A percentile compares a stretch with the other conserved stretches of the same genome.
Conservation (phyloP, 495 filamentous ascomycete species). For the Lasiosphaeris hirsuta region DNA sequence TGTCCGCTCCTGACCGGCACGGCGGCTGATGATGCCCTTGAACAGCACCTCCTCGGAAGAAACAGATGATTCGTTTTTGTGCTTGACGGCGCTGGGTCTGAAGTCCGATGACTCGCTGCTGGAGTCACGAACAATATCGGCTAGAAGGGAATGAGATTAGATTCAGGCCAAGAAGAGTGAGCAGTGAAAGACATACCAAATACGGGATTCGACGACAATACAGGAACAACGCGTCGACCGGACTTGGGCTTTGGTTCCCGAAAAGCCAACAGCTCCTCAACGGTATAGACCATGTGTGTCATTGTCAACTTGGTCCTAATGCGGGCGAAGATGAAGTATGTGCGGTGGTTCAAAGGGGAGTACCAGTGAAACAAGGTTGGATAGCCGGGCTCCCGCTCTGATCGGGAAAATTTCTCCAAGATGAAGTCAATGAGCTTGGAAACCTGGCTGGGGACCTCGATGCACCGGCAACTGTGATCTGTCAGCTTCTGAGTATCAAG, state of each 20-base stretch:
- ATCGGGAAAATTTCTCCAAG: neutral
- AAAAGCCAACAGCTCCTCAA: constrained; percentile 38
- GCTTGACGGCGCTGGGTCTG: constrained; percentile 18
- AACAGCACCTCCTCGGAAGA: constrained; percentile 29
- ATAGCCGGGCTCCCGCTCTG: neutral
- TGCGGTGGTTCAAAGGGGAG: constrained; percentile 20
- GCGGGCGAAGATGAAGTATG: constrained; percentile 34
- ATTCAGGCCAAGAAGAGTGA: neutral
- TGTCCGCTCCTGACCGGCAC: constrained; percentile 8
- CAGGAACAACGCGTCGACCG: constrained; percentile 4
- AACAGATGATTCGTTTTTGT: constrained; percentile 24
- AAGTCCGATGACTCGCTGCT: constrained; percentile 18
- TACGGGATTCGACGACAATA: constrained; percentile 29
- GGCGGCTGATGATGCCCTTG: constrained; percentile 29
- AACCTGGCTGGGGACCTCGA: no score
- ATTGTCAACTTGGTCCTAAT: constrained; percentile 37
- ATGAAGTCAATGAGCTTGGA: no score
- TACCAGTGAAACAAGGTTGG: constrained; percentile 34
- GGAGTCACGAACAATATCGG: constrained; percentile 25
- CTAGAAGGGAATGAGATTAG: constrained; percentile 11
- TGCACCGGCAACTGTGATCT: constrained; percentile 13
- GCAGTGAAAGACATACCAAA: constrained; percentile 27
- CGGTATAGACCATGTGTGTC: constrained; percentile 33
- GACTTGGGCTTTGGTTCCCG: constrained; percentile 8
- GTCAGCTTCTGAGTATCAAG: constrained; percentile 35